These are phyloP conservation scores for Parietichytrium sp. DNA, from an alignment of 108 stramenopile genomes.

Conservation along the genomic window DNA sequence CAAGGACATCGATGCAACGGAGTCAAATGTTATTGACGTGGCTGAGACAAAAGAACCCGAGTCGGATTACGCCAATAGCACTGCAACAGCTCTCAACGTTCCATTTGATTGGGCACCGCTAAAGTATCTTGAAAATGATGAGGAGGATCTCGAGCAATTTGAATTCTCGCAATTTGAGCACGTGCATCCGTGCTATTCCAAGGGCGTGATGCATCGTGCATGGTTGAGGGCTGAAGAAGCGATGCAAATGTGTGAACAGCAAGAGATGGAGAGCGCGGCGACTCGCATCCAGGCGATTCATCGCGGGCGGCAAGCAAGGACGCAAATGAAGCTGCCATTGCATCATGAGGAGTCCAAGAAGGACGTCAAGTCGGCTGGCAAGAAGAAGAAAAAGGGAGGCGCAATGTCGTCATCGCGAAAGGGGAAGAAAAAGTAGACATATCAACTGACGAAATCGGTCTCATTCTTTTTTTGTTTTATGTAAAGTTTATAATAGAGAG, in stretches of 20 bases:
- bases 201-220: not conserved
- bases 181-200: not conserved
- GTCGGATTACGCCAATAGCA: no score
- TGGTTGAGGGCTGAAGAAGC: not conserved
- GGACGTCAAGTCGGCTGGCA: not conserved
- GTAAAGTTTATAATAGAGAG: no score
- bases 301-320: not conserved
- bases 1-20: no score
- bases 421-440: no score
- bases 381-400: not conserved
- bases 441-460: no score
- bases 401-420: no score
- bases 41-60: no score
- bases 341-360: not conserved
- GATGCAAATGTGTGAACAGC: not conserved
- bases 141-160: not conserved
- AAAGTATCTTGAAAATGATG: not conserved
- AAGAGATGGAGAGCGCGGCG: not conserved
- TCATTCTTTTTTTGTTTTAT: no score
- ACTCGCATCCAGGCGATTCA: not conserved
- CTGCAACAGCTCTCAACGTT: no score
- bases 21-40: no score
- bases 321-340: not conserved
- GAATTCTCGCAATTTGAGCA: not conserved
- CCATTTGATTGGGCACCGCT: not conserved